Percentiles rank a stretch among this genome's conserved stretches.
These are phyloP conservation scores for Daldinia loculata DNA, from an alignment of 495 filamentous ascomycete genomes.

Conservation along the genomic window DNA sequence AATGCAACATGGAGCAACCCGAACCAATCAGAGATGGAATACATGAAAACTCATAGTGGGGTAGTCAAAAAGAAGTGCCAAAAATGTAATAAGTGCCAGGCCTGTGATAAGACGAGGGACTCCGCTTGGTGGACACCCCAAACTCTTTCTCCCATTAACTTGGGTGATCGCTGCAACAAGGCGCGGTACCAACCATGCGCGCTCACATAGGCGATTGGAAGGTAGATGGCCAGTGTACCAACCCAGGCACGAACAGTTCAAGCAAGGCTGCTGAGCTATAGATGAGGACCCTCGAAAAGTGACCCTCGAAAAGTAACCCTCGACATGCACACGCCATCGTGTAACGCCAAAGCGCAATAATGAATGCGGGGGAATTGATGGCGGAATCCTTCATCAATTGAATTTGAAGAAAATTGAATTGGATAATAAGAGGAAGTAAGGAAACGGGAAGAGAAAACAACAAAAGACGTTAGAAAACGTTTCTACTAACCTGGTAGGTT, in stretches of 20 bases:
- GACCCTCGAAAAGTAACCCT: not conserved
- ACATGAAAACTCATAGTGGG: slow-evolving; percentile 23
- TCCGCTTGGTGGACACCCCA: slow-evolving; percentile 34
- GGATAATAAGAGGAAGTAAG: not conserved
- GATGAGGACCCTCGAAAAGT: slow-evolving; percentile 12
- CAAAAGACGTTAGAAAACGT: slow-evolving; percentile 3
- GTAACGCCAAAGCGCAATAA: slow-evolving; percentile 34
- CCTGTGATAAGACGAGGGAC: slow-evolving; percentile 35
- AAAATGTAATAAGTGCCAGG: not conserved
- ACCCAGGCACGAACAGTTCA: slow-evolving; percentile 24
- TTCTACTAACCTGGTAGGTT: slow-evolving; percentile 47
- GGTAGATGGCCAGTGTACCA: slow-evolving; percentile 4
- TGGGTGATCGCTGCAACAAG: slow-evolving; percentile 24
- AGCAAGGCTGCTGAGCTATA: slow-evolving; percentile 24
- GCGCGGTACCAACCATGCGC: slow-evolving; percentile 14
- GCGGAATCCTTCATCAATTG: slow-evolving; percentile 20
- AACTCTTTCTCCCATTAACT: slow-evolving; percentile 11
- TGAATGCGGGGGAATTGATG: slow-evolving; percentile 35
- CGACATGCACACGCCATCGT: slow-evolving; percentile 26
- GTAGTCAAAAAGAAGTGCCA: slow-evolving; percentile 1
- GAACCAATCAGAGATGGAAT: slow-evolving; percentile 33
- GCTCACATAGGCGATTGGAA: slow-evolving; percentile 27
- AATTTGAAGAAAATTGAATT: not conserved
- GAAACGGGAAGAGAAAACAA: slow-evolving; percentile 15
- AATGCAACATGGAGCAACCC: slow-evolving; percentile 32